Conservation (phyloP, 2,329 filamentous ascomycete species). For the Aspergillus felis region DNA sequence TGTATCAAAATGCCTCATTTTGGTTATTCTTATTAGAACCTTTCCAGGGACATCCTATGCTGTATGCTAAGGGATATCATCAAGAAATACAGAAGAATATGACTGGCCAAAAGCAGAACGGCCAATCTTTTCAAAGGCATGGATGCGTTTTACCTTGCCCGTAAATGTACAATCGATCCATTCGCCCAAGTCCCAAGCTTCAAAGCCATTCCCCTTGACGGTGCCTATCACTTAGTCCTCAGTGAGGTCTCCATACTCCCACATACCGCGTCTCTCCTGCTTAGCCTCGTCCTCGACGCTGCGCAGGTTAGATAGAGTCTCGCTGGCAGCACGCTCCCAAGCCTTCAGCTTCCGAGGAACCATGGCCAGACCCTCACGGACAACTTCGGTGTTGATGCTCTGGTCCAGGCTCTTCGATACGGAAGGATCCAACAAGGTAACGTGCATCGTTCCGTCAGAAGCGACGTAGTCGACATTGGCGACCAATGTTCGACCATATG, state of each 20-base stretch:
- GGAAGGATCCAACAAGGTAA: constrained; percentile 82
- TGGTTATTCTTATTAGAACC: not conserved
- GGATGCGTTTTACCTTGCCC: not conserved
- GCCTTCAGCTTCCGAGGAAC: constrained; percentile 86
- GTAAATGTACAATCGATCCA: not conserved
- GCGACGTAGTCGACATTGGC: constrained; percentile 84
- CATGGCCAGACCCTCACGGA: constrained; percentile 81
- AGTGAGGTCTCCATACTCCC: constrained; percentile 97
- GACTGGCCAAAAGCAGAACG: not conserved
- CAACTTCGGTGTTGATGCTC: constrained; percentile 84
- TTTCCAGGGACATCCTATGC: constrained; percentile 5
- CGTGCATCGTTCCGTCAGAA: constrained; percentile 75
- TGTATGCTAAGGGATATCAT: constrained; percentile 5
- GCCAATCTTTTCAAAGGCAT: constrained; percentile 2
- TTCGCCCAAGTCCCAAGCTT: not conserved
- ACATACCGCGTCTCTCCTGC: constrained; percentile 77
- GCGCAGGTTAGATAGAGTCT: constrained; percentile 68
- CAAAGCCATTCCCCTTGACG: not conserved
- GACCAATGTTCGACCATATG: constrained; percentile 72
- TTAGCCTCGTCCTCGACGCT: constrained; percentile 76
- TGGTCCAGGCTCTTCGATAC: constrained; percentile 61
- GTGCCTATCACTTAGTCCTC: constrained; percentile 60
- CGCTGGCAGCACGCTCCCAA: constrained; percentile 76
- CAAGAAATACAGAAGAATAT: not conserved
- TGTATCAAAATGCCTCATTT: not conserved